Base-by-base conservation (phyloP, 441 rosid species). In the Mallotus japonicus region DNA sequence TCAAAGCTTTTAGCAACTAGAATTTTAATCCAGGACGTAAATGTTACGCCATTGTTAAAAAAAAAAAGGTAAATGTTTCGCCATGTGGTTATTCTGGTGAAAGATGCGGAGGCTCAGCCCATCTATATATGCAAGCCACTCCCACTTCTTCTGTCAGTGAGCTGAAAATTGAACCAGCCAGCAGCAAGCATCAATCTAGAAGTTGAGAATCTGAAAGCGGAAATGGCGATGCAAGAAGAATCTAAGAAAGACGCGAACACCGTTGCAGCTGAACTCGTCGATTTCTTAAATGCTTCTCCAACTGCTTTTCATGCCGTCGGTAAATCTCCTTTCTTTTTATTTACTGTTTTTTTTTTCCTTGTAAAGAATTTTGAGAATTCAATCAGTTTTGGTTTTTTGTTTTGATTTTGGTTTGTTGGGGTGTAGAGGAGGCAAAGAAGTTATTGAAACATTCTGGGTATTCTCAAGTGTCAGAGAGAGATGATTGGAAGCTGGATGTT, bases 271-370 rank as follows among this genome's bases (percentile, higher is more conserved):
- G 99, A 91, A 73, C 78, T 95, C 72, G 80, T 95, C 78, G 60
- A 84, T 78, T 95, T 90, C 87, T 85, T 93, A 79, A 93, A 95
- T 82, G 92, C 90, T 67, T 93, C 99, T 62, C 99, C 99, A 32
- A 95, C 99, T 20, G 97, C 97, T 53, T 95, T 95, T 76, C 99
- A 95, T 62, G 99, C 98, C 78, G 97, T 93, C 20, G 98, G 98
- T 95, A 88, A 42, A 24, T 15, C 32, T 13, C 40, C 49, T 44
- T 47, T 46, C 13, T 11, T 13, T 14, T 11, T 17, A 0, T 15
- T 53, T 16, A 14, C 6, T 4, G 8, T 11, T 13, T 14, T 11
- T 17, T 0, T 3, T 49, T 49, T 53, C 9, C 3, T 53, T 15
- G 1, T 28, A 28, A 28, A 28, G 32, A 28, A 28, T 28, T 28